Conservation (phyloP, 2,329 filamentous ascomycete genomes). For the Fonsecaea erecta region DNA sequence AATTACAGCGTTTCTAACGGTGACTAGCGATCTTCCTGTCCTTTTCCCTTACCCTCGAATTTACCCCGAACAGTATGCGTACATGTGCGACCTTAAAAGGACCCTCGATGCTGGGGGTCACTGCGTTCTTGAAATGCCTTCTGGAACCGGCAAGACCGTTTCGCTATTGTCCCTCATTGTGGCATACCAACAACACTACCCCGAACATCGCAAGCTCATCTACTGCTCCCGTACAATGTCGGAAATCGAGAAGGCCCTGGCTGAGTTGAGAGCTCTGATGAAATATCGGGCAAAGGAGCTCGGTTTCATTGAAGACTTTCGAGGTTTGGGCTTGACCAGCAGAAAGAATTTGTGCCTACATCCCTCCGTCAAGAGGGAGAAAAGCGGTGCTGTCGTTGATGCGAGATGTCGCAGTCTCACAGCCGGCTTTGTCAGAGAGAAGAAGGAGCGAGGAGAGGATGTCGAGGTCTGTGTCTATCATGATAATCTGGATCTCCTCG, state of each 20-base stretch:
- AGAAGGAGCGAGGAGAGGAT: slow-evolving; percentile 92
- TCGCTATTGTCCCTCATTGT: slow-evolving; percentile 93
- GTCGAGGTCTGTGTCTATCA: slow-evolving; percentile 96
- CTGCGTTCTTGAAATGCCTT: slow-evolving; percentile 98
- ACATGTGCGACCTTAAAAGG: slow-evolving; percentile 84
- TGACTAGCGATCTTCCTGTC: slow-evolving; percentile 65
- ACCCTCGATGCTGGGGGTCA: slow-evolving; percentile 94
- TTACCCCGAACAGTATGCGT: slow-evolving; percentile 75
- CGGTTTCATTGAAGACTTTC: slow-evolving; percentile 89
- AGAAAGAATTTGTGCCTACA: slow-evolving; percentile 97
- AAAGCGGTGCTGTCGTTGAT: slow-evolving; percentile 92
- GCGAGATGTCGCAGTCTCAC: slow-evolving; percentile 94
- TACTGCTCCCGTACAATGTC: slow-evolving; percentile 99
- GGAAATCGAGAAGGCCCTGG: slow-evolving; percentile 96
- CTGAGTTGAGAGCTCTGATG: slow-evolving; percentile 90
- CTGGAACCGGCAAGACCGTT: slow-evolving; percentile 96
- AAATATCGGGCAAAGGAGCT: slow-evolving; percentile 89
- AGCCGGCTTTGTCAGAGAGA: slow-evolving; percentile 95
- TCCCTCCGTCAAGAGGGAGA: slow-evolving; percentile 93
- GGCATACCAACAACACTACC: slow-evolving; percentile 92
- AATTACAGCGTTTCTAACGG: slow-evolving; percentile 31
- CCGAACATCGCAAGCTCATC: slow-evolving; percentile 92
- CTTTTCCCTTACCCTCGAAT: slow-evolving; percentile 77
- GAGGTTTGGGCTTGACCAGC: slow-evolving; percentile 89
- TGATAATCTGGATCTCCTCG: slow-evolving; percentile 92